Evolutionary conservation across 306 rosid genomes (phyloP).

Genomic region (Sindora glabra): DNA sequence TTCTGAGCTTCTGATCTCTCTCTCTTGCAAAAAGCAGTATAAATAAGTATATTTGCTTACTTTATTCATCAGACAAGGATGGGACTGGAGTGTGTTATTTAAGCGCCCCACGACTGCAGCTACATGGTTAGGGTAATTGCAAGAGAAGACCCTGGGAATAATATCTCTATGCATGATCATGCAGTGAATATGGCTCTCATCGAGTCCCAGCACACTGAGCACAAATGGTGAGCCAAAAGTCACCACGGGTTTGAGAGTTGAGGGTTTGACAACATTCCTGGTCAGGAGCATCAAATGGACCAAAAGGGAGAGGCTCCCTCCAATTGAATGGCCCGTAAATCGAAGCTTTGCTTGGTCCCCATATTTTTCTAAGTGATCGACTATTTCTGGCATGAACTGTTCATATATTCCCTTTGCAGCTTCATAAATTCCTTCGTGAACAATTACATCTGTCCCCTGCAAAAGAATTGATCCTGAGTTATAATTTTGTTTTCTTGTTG

Average conservation of each 20-base stretch:
- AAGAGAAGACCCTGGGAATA: slow-evolving; percentile 94
- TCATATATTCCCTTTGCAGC: slow-evolving; percentile 86
- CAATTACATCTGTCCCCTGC: slow-evolving; percentile 67
- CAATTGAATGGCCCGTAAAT: slow-evolving; percentile 87
- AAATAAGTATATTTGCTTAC: slow-evolving; percentile 37
- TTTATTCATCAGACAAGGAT: slow-evolving; percentile 65
- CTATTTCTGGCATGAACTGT: slow-evolving; percentile 79
- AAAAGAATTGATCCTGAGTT: not conserved
- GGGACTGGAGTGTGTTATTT: slow-evolving; percentile 56
- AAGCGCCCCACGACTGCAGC: slow-evolving; percentile 67
- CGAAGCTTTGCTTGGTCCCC: slow-evolving; percentile 75
- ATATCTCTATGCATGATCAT: slow-evolving; percentile 96
- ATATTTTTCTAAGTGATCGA: slow-evolving; percentile 50
- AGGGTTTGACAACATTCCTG: slow-evolving; percentile 53
- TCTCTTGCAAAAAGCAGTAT: not conserved
- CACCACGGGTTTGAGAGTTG: slow-evolving; percentile 59
- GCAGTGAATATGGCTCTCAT: slow-evolving; percentile 55
- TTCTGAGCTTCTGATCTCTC: not conserved
- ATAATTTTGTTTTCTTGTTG: slow-evolving; percentile 1
- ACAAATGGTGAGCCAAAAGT: slow-evolving; percentile 93
- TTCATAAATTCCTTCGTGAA: slow-evolving; percentile 93
- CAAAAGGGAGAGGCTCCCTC: slow-evolving; percentile 87
- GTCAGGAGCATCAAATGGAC: slow-evolving; percentile 74
- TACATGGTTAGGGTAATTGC: slow-evolving; percentile 79
- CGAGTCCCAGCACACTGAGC: slow-evolving; percentile 55